phyloP scores from a whole-genome alignment of 805 yeast species.

The Sugiyamaella chiloensis region DNA sequence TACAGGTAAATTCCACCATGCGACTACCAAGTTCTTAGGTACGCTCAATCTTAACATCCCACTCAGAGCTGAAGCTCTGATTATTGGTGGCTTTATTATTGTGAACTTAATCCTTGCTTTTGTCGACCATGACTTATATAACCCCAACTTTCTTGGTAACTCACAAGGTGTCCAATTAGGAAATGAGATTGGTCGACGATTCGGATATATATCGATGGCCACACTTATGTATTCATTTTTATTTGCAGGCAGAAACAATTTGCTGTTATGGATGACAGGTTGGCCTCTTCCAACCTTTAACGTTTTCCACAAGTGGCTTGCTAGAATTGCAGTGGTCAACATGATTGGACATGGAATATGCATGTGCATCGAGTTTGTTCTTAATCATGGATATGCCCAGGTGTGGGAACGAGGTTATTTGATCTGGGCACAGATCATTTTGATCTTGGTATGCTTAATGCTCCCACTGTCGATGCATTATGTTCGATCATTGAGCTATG shows the following conservation, averaged over 20 bases:
- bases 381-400: constrained; percentile 25
- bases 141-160: constrained; percentile 35
- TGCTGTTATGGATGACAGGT: constrained; percentile 60
- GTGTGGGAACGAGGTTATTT: constrained; percentile 25
- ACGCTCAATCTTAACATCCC: constrained; percentile 9
- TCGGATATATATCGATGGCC: constrained; percentile 44
- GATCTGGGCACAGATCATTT: constrained; percentile 42
- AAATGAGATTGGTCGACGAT: constrained; percentile 42
- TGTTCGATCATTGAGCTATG: constrained; percentile 54
- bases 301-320: constrained; percentile 61
- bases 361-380: constrained; percentile 51
- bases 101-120: constrained; percentile 31
- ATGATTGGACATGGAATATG: constrained; percentile 53
- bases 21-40: neutral
- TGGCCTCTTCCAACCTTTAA: constrained; percentile 61
- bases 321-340: constrained; percentile 48
- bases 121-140: constrained; percentile 17
- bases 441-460: constrained; percentile 40
- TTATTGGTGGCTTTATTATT: constrained; percentile 32
- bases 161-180: constrained; percentile 30
- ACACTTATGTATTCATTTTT: constrained; percentile 44
- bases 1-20: constrained; percentile 1
- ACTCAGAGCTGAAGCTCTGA: constrained; percentile 29
- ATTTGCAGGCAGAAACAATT: constrained; percentile 71
- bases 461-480: constrained; percentile 48